Percentiles rank a stretch among this genome's conserved stretches.
These are phyloP conservation scores for Pseudofabraea citricarpa DNA, from an alignment of 2,329 filamentous ascomycete species.

Conservation along the genomic window DNA sequence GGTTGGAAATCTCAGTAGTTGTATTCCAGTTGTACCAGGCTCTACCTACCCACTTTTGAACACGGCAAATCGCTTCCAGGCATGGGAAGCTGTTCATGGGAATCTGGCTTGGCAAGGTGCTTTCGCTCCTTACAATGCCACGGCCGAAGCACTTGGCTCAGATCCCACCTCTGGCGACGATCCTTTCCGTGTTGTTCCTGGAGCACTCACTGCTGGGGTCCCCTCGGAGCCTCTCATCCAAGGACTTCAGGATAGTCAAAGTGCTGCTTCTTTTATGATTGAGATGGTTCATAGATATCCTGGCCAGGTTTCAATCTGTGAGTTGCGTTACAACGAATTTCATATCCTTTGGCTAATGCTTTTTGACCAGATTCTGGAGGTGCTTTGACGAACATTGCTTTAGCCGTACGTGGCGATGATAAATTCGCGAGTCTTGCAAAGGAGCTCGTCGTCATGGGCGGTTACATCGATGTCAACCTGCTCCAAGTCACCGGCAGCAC, in stretches of 20 bases:
- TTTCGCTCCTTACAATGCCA: slow-evolving; percentile 38
- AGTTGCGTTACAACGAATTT: no score
- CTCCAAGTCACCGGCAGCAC: slow-evolving; percentile 25
- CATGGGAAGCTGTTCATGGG: slow-evolving; percentile 40
- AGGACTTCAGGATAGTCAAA: slow-evolving; percentile 21
- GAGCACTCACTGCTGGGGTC: slow-evolving; percentile 40
- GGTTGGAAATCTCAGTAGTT: slow-evolving; percentile 37
- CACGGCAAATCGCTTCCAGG: slow-evolving; percentile 36
- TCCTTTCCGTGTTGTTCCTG: slow-evolving; percentile 33
- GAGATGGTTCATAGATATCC: slow-evolving; percentile 43
- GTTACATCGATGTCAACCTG: slow-evolving; percentile 40
- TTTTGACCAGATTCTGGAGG: slow-evolving; percentile 32
- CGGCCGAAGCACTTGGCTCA: slow-evolving; percentile 34
- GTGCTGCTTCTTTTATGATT: slow-evolving; percentile 42
- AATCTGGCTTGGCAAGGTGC: slow-evolving; percentile 40
- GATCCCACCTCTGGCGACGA: slow-evolving; percentile 39
- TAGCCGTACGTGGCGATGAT: slow-evolving; percentile 40
- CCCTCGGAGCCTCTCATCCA: slow-evolving; percentile 36
- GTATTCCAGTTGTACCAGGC: slow-evolving; percentile 43
- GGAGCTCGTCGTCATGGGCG: slow-evolving; percentile 45
- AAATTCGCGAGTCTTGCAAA: slow-evolving; percentile 40
- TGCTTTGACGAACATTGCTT: slow-evolving; percentile 43
- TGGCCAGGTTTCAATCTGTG: slow-evolving; percentile 43
- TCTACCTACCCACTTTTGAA: slow-evolving; percentile 42
- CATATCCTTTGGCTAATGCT: no score